Percentiles rank a stretch among this genome's conserved stretches.
Evolutionary conservation across 176 grass and related monocot species (phyloP).

Genomic region (Musa schizocarpa): DNA sequence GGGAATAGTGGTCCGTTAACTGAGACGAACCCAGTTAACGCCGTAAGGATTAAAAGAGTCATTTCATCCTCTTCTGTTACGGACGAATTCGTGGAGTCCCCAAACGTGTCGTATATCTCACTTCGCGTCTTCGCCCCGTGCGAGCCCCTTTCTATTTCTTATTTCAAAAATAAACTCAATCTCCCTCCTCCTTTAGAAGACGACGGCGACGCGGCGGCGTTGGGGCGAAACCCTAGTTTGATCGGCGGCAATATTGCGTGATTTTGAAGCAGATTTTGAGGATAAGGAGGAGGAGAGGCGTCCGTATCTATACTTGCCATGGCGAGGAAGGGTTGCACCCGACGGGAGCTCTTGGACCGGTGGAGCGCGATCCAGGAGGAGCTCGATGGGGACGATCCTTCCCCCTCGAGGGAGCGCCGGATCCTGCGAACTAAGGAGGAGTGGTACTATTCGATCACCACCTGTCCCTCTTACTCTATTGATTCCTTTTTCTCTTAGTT

Average conservation of each 20-base stretch:
- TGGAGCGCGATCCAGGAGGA: conserved; percentile 75
- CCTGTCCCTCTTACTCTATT: not conserved
- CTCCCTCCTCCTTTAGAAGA: not conserved
- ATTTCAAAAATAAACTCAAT: not conserved
- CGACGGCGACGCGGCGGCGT: not conserved
- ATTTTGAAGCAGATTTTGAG: not conserved
- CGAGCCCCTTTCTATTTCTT: not conserved
- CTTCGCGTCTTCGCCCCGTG: not conserved
- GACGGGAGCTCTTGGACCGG: conserved; percentile 41
- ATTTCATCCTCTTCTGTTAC: too few species aligned
- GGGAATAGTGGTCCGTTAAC: too few species aligned
- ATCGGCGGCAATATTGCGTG: not conserved
- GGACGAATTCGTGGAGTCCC: too few species aligned
- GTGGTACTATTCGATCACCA: conserved; percentile 33
- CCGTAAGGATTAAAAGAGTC: too few species aligned
- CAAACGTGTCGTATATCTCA: too few species aligned
- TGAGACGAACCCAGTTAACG: too few species aligned
- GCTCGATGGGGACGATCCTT: conserved; percentile 28
- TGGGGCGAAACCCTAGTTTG: conserved; percentile 8
- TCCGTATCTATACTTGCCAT: conserved; percentile 12
- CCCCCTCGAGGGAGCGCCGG: conserved; percentile 29
- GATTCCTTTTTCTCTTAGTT: not conserved
- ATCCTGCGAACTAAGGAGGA: conserved; percentile 50
- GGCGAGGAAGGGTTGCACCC: conserved; percentile 24
- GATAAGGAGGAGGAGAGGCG: not conserved